Conservation (phyloP, 805 yeast genomes). For the Komagataella populi region DNA sequence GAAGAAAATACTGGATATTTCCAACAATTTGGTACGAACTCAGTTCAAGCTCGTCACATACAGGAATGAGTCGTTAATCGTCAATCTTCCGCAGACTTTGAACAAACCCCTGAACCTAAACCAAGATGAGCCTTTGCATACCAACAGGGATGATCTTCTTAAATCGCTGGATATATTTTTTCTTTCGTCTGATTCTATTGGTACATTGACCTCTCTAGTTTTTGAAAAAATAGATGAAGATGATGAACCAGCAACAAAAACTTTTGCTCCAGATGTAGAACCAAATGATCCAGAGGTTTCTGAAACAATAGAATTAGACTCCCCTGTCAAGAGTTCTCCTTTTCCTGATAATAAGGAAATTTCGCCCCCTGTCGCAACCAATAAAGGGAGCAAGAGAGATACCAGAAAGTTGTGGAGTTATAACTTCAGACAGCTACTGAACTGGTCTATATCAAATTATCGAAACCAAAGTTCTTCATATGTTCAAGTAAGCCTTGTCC, state of each 20-base stretch:
- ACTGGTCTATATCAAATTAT: slow-evolving; percentile 17
- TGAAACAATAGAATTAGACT: not conserved
- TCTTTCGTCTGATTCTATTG: not conserved
- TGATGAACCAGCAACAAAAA: slow-evolving; percentile 3
- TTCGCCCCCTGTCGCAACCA: not conserved
- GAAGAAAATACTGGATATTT: slow-evolving; percentile 22
- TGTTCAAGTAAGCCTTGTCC: slow-evolving; percentile 10
- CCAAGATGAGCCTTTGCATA: slow-evolving; percentile 10
- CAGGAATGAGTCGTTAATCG: slow-evolving; percentile 59
- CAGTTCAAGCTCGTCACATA: slow-evolving; percentile 49
- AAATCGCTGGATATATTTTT: not conserved
- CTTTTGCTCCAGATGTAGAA: not conserved
- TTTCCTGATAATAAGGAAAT: not conserved
- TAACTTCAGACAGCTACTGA: slow-evolving; percentile 9
- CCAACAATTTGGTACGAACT: slow-evolving; percentile 20
- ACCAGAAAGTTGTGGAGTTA: slow-evolving; percentile 12
- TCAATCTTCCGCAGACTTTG: slow-evolving; percentile 19
- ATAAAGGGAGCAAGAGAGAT: not conserved
- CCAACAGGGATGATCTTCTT: not conserved
- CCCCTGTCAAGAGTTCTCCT: not conserved
- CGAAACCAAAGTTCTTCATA: slow-evolving; percentile 4
- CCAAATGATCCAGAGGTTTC: not conserved
- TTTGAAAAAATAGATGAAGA: slow-evolving; percentile 10
- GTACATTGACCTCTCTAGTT: slow-evolving; percentile 5
- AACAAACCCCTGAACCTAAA: slow-evolving; percentile 8